These are phyloP conservation scores for Chaetomium cochliodes DNA, from an alignment of 495 filamentous ascomycete species.

Conservation along the genomic window DNA sequence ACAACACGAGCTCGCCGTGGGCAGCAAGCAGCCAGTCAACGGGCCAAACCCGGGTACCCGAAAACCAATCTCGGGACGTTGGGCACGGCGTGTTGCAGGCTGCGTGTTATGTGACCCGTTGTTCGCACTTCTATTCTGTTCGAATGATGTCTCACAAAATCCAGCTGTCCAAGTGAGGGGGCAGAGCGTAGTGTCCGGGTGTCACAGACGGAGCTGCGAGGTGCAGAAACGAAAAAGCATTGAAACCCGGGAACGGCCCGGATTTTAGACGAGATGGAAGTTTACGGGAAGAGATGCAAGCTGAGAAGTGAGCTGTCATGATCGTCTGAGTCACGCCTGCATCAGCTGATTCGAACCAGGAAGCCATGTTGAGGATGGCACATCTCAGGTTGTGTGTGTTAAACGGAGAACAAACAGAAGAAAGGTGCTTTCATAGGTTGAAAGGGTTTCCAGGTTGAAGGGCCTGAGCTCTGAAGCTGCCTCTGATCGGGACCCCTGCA, in stretches of 20 bases:
- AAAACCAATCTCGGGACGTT: constrained; percentile 21
- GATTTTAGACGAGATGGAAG: background rate
- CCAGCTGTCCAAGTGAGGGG: constrained; percentile 6
- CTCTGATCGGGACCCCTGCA: constrained; percentile 4
- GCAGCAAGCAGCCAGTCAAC: constrained; percentile 19
- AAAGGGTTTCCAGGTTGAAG: background rate
- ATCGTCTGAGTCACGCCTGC: background rate
- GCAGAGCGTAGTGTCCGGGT: background rate
- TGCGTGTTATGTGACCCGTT: constrained; percentile 12
- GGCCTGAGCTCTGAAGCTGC: background rate
- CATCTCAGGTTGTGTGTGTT: background rate
- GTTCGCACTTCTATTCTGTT: constrained; percentile 13
- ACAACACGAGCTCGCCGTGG: constrained; percentile 23
- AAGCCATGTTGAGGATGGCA: background rate
- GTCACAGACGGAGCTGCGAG: constrained; percentile 8
- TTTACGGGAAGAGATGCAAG: background rate
- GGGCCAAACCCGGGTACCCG: constrained; percentile 5
- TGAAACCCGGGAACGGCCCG: background rate
- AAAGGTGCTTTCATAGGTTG: background rate
- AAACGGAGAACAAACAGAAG: background rate
- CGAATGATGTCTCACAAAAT: constrained; percentile 9
- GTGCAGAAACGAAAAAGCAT: constrained; percentile 12
- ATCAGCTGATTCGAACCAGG: background rate
- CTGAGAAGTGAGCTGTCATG: background rate
- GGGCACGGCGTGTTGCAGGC: constrained; percentile 26